phyloP scores from a whole-genome alignment of 768 basidiomycete species.

The Mycena sanguinolenta region DNA sequence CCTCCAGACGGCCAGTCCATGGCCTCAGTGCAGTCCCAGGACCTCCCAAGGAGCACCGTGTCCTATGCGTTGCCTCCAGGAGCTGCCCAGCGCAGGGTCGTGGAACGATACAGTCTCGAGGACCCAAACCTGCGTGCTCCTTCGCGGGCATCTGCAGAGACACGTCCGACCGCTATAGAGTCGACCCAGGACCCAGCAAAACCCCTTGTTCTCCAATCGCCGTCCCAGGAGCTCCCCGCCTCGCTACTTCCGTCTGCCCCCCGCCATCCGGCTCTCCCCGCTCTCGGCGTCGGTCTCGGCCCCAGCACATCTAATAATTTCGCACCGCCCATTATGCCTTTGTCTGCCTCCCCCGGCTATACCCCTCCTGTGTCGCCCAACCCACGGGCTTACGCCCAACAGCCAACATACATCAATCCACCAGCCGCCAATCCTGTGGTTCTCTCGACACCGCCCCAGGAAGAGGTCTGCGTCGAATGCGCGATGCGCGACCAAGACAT shows the following conservation, averaged over 20 bases:
- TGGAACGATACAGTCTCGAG: constrained; percentile 68
- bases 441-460: constrained; percentile 65
- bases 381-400: constrained; percentile 71
- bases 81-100: constrained; percentile 56
- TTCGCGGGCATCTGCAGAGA: constrained; percentile 53
- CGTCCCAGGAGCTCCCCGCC: constrained; percentile 41
- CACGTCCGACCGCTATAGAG: constrained; percentile 46
- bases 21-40: constrained; percentile 48
- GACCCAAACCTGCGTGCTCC: constrained; percentile 53
- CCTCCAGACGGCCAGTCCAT: constrained; percentile 50
- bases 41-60: constrained; percentile 52
- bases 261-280: constrained; percentile 62
- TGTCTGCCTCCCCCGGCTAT: constrained; percentile 71
- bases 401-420: constrained; percentile 49
- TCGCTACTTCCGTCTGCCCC: constrained; percentile 56
- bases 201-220: constrained; percentile 42
- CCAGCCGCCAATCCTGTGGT: constrained; percentile 59
- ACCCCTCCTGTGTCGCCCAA: constrained; percentile 75
- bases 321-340: constrained; percentile 64
- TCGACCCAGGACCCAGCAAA: constrained; percentile 41
- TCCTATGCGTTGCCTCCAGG: constrained; percentile 62
- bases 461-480: constrained; percentile 96
- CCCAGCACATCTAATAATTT: constrained; percentile 48
- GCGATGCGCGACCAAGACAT: constrained; percentile 99
- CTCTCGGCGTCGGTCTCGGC: constrained; percentile 46